Conservation (phyloP, 2,329 filamentous ascomycete genomes). For the Aspergillus carbonarius region DNA sequence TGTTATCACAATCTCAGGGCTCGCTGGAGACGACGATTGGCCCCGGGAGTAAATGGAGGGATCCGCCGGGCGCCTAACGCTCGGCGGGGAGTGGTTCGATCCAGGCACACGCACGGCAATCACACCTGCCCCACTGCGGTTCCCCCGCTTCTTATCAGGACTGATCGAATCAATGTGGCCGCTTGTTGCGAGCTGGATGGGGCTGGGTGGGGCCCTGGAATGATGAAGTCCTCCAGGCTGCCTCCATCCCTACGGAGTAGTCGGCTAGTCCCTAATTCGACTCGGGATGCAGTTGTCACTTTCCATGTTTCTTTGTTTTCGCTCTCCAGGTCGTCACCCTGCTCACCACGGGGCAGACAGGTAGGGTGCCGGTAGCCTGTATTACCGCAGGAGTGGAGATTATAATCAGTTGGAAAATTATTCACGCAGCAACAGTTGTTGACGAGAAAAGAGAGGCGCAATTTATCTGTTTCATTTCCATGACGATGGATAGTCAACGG, state of each 20-base stretch:
- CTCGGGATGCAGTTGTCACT: background rate
- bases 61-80: slow-evolving; percentile 13
- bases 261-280: background rate
- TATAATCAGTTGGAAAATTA: no score
- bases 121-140: background rate
- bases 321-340: background rate
- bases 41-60: background rate
- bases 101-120: slow-evolving; percentile 6
- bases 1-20: slow-evolving; percentile 3
- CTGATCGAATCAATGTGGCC: background rate
- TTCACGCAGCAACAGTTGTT: no score
- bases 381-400: no score
- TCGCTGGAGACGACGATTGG: slow-evolving; percentile 5
- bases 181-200: background rate
- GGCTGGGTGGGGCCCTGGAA: background rate
- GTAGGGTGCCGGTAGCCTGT: no score
- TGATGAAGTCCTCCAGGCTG: background rate
- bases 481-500: background rate
- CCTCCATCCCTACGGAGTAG: background rate
- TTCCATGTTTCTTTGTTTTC: background rate
- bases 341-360: no score
- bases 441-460: no score
- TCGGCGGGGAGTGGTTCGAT: slow-evolving; percentile 8
- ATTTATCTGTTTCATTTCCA: no score
- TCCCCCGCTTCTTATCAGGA: background rate